Percentiles rank a stretch among this genome's conserved stretches.
Conservation (phyloP, 139 green algal genomes). For the Gonium pectorale region DNA sequence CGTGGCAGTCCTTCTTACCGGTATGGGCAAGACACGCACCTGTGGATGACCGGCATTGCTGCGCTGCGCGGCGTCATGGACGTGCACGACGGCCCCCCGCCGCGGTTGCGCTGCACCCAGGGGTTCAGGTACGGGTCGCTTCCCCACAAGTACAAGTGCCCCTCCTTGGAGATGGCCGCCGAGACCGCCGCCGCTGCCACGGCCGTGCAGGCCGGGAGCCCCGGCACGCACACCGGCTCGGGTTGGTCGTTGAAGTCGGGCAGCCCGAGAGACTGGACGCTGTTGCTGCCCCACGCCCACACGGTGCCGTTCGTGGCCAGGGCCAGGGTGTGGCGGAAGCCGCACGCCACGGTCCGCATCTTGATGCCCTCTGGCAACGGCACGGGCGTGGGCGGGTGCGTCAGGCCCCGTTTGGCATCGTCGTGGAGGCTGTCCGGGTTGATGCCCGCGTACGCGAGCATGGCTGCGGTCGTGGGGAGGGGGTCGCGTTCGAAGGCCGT, state of each 20-base stretch:
- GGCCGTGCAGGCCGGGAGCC: constrained; percentile 21
- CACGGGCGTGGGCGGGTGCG: constrained; percentile 14
- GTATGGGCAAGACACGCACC: background rate
- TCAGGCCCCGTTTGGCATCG: constrained; percentile 23
- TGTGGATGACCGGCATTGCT: constrained; percentile 33
- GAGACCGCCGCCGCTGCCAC: constrained; percentile 53
- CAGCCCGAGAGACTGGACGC: constrained; percentile 26
- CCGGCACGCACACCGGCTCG: constrained; percentile 20
- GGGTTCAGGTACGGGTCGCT: constrained; percentile 51
- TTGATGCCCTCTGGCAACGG: background rate
- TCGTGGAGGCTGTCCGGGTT: constrained; percentile 12
- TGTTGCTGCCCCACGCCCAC: constrained; percentile 73
- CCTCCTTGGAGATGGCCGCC: constrained; percentile 47
- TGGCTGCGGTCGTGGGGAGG: constrained; percentile 21
- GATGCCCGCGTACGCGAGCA: constrained; percentile 21
- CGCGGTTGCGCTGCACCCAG: constrained; percentile 20
- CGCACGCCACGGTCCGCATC: constrained; percentile 49
- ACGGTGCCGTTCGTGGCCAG: constrained; percentile 64
- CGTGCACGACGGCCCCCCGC: background rate
- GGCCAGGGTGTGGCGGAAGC: constrained; percentile 61
- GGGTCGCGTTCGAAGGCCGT: background rate
- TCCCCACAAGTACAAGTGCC: constrained; percentile 62
- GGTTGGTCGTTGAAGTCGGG: constrained; percentile 28
- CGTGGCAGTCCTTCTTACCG: too few species aligned
- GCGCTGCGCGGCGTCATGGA: constrained; percentile 34